Evolutionary conservation across 2,329 filamentous ascomycete genomes (phyloP).

Genomic region (Ophiocordyceps camponoti-leonardi): DNA sequence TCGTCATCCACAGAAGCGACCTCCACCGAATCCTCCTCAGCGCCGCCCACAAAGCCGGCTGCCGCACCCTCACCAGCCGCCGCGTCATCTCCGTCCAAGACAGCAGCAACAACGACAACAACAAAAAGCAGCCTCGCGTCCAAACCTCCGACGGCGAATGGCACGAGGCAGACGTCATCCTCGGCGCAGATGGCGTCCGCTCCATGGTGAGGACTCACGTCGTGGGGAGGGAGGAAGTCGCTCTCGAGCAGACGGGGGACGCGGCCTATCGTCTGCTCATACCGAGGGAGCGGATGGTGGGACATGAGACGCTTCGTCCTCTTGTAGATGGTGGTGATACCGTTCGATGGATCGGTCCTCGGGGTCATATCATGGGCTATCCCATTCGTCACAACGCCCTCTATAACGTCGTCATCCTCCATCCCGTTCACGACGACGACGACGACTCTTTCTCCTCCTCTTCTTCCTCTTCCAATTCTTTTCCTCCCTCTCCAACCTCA

Average conservation of each 20-base stretch:
- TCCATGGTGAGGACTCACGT: conserved; percentile 29
- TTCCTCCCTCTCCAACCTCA: conserved; percentile 50
- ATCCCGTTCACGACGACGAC: conserved; percentile 18
- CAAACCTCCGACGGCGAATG: conserved; percentile 11
- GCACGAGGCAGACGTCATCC: conserved; percentile 29
- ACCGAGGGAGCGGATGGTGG: conserved; percentile 37
- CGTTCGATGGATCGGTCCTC: conserved; percentile 48
- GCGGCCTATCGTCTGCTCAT: conserved; percentile 38
- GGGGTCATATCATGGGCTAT: conserved; percentile 51
- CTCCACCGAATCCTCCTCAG: conserved; percentile 7
- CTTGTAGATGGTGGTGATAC: conserved; percentile 40
- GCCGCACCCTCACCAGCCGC: conserved; percentile 27
- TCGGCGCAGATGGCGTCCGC: conserved; percentile 38
- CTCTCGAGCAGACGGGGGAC: conserved; percentile 29
- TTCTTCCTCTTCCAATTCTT: conserved; percentile 48
- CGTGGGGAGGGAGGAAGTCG: conserved; percentile 31
- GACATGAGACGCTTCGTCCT: conserved; percentile 47
- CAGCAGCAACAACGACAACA: too few species aligned
- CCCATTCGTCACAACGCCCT: conserved; percentile 43
- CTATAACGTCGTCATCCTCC: conserved; percentile 48
- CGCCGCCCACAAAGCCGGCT: conserved; percentile 6
- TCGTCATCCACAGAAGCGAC: conserved; percentile 11
- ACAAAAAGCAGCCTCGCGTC: conserved; percentile 8
- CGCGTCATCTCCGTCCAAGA: conserved; percentile 9
- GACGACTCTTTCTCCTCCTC: conserved; percentile 13